Evolutionary conservation across 768 basidiomycete genomes (phyloP).

Genomic region (Cystobasidium onofrii): DNA sequence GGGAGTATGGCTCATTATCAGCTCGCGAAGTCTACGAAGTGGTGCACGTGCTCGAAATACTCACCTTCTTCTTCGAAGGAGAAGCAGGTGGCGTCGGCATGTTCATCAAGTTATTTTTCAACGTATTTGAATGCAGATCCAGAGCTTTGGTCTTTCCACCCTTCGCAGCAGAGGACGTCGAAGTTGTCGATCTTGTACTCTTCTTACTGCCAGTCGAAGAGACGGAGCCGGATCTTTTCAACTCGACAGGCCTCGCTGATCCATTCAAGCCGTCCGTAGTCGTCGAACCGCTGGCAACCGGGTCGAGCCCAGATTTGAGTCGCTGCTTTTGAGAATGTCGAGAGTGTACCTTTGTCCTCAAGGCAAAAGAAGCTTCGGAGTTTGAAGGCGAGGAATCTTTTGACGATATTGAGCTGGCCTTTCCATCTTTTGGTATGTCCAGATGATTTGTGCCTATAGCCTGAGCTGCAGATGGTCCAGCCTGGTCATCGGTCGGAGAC

Average conservation of each 20-base stretch:
- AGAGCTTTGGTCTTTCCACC: neutral
- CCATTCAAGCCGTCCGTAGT: neutral
- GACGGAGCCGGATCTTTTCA: neutral
- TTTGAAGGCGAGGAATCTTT: neutral
- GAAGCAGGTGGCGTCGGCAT: neutral
- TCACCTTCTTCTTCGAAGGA: neutral
- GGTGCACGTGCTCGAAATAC: neutral
- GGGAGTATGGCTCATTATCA: too few species aligned
- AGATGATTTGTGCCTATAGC: slow-evolving; percentile 2
- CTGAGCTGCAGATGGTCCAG: neutral
- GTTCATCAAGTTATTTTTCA: neutral
- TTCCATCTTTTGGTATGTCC: neutral
- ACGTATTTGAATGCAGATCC: neutral
- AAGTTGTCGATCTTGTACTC: neutral
- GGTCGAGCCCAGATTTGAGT: slow-evolving; percentile 8
- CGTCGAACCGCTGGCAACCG: neutral
- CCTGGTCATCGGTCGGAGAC: neutral
- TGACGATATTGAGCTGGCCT: neutral
- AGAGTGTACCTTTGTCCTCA: neutral
- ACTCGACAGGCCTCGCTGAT: neutral
- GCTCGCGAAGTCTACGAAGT: too few species aligned
- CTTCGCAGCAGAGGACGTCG: neutral
- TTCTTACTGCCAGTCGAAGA: slow-evolving; percentile 7
- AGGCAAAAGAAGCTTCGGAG: slow-evolving; percentile 8
- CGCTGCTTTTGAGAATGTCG: slow-evolving; percentile 9